Evolutionary conservation across 1,139 yeast species (phyloP).

Genomic region (Wickerhamomyces sp.): DNA sequence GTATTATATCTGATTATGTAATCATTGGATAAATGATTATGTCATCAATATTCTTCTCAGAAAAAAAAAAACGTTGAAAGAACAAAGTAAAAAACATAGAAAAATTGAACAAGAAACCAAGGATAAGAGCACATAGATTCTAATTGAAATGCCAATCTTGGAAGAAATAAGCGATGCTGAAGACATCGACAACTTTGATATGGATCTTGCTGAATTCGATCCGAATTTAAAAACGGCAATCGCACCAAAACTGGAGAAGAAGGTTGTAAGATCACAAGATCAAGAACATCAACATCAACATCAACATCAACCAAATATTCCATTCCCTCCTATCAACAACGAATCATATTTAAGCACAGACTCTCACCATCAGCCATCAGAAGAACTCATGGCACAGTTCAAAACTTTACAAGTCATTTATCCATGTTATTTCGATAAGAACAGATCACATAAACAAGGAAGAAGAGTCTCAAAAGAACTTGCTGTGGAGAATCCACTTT

Average conservation of each 20-base stretch:
- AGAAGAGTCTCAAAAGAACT: constrained; percentile 63
- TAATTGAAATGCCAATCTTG: constrained; percentile 54
- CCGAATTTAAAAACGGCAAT: constrained; percentile 64
- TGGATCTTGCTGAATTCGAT: constrained; percentile 90
- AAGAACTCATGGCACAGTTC: constrained; percentile 43
- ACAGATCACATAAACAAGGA: constrained; percentile 74
- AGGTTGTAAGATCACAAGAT: constrained; percentile 62
- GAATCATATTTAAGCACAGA: constrained; percentile 13
- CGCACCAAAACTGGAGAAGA: constrained; percentile 62
- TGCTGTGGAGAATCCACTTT: constrained; percentile 86
- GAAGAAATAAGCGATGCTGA: constrained; percentile 82
- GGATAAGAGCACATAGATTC: neutral
- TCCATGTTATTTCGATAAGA: constrained; percentile 87
- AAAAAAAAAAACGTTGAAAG: neutral
- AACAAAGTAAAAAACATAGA: neutral
- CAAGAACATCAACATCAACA: constrained; percentile 16
- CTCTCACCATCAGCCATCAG: constrained; percentile 22
- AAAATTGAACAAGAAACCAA: neutral
- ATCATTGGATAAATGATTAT: neutral
- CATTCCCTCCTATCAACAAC: constrained; percentile 21
- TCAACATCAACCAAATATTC: too few relatives aligned
- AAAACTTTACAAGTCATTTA: constrained; percentile 69
- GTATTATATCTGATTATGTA: too few relatives aligned
- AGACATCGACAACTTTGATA: constrained; percentile 86
- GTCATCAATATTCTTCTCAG: neutral